Percentiles rank a stretch among this genome's conserved stretches.
Conservation (phyloP, 225 moss, liverwort and hornwort species). For the Takakia lepidozioides region DNA sequence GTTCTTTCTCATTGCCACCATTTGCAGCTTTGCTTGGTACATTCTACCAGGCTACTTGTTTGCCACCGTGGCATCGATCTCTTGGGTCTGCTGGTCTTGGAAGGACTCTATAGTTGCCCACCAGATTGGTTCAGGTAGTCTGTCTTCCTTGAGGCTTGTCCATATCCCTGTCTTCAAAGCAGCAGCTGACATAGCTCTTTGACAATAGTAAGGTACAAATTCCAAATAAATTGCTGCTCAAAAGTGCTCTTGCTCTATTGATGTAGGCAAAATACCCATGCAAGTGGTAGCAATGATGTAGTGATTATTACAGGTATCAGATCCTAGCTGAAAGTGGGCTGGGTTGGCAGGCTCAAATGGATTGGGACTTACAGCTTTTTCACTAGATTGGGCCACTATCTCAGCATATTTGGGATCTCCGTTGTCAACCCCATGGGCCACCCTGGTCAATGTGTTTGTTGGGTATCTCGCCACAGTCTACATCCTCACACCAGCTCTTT, state of each 20-base stretch:
- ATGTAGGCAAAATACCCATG: no score
- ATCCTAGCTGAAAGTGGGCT: conserved; percentile 2
- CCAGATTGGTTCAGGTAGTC: conserved; percentile 28
- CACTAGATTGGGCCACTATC: conserved; percentile 69
- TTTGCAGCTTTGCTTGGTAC: conserved; percentile 31
- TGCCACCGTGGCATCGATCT: conserved; percentile 19
- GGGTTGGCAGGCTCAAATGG: conserved; percentile 45
- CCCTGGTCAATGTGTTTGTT: conserved; percentile 50
- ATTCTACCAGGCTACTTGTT: conserved; percentile 30
- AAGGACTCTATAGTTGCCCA: conserved; percentile 27
- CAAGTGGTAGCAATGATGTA: neutral
- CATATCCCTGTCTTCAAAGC: conserved; percentile 29
- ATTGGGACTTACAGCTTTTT: conserved; percentile 46
- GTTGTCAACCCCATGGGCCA: conserved; percentile 63
- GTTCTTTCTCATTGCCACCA: conserved; percentile 19
- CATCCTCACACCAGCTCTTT: conserved; percentile 41
- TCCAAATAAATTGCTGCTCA: conserved; percentile 13
- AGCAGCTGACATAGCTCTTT: conserved; percentile 20
- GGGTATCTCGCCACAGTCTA: conserved; percentile 54
- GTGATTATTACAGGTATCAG: neutral
- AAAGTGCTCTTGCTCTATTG: neutral
- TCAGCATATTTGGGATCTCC: conserved; percentile 64
- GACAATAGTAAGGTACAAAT: conserved; percentile 3
- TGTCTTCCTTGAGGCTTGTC: conserved; percentile 10
- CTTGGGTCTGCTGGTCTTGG: conserved; percentile 36